Evolutionary conservation across 1,284 basidiomycete species (phyloP), one percentile per base, ranked within the genome.

Genomic region (Pseudozyma hubeiensis): DNA sequence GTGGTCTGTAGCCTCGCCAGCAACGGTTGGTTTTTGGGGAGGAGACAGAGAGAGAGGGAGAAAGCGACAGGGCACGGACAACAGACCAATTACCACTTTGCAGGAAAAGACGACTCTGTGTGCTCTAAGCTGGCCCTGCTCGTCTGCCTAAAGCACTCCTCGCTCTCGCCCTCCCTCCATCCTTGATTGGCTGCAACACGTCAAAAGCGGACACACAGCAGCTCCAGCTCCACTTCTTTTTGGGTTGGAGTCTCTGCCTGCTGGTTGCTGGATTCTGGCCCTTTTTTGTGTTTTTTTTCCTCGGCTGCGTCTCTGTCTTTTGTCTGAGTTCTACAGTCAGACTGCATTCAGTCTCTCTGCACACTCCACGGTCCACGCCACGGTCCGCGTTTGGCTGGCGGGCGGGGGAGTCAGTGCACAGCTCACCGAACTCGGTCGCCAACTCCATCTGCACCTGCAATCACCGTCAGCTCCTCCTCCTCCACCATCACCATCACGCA

Each of bases 311-410:
- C 34, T 49, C 48, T 49, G n/a, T 49, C 17, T 49, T 17, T 37
- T 14, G 54, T 33, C 47, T 50, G 35, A 10, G 40, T 41, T n/a
- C 40, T 13, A 17, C 40, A 16, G 40, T 16, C 11, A 24, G 43
- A 44, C 43, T 24, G 43, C n/a, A 24, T 13, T 16, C 43, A 14
- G 8, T 9, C 35, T 56, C 66, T 63, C 55, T 63, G 60, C 60
- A 63, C 66, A 51, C 57, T 60, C 55, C 53, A 66, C 64, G 64
- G 53, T 56, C 57, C 66, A 61, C 64, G 64, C 55, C 49, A 54
- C 63, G 56, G 53, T 67, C 64, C 51, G 54, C 64, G 55, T 53
- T 45, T 43, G 39, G 16, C 40, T 19, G 5, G 29, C 14, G 10
- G 24, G 24, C 24, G 24, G 24, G 24, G 24, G 43, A 44, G 43